phyloP scores from a whole-genome alignment of 331 rosid species.

The Dryas integrifolia region DNA sequence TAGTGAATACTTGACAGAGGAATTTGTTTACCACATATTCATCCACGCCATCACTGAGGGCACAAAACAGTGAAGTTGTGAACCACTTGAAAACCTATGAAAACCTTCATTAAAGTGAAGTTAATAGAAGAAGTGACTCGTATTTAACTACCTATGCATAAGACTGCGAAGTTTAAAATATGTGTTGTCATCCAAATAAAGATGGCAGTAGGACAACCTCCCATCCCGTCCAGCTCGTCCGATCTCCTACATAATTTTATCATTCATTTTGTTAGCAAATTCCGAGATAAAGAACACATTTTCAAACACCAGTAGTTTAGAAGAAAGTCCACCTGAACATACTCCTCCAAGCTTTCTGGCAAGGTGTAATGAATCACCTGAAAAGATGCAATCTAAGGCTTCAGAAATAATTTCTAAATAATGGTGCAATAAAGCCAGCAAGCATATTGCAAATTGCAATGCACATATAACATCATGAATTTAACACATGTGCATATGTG shows the following conservation, averaged over 20 bases:
- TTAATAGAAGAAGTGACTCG: conserved; percentile 9
- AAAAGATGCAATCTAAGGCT: conserved; percentile 21
- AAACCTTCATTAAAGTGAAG: neutral
- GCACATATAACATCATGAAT: conserved; percentile 17
- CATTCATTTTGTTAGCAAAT: conserved; percentile 22
- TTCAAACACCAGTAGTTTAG: conserved; percentile 13
- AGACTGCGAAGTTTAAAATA: conserved; percentile 89
- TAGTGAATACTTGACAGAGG: conserved; percentile 59
- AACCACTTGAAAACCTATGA: conserved; percentile 5
- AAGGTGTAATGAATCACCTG: conserved; percentile 94
- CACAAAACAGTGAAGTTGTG: conserved; percentile 11
- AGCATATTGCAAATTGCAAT: conserved; percentile 13
- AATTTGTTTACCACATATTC: conserved; percentile 77
- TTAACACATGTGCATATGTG: conserved; percentile 15
- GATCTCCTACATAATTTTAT: conserved; percentile 55
- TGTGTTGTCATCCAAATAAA: conserved; percentile 69
- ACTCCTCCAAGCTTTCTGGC: conserved; percentile 94
- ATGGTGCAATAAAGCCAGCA: conserved; percentile 9
- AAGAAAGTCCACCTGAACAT: conserved; percentile 69
- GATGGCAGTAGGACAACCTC: conserved; percentile 78
- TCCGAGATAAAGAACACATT: conserved; percentile 23
- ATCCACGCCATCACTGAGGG: conserved; percentile 87
- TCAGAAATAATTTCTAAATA: conserved; percentile 21
- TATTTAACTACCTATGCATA: conserved; percentile 57
- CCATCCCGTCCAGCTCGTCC: conserved; percentile 97